Base-by-base conservation (phyloP, 164 flowering plant genomes). In the Echeveria elegans region DNA sequence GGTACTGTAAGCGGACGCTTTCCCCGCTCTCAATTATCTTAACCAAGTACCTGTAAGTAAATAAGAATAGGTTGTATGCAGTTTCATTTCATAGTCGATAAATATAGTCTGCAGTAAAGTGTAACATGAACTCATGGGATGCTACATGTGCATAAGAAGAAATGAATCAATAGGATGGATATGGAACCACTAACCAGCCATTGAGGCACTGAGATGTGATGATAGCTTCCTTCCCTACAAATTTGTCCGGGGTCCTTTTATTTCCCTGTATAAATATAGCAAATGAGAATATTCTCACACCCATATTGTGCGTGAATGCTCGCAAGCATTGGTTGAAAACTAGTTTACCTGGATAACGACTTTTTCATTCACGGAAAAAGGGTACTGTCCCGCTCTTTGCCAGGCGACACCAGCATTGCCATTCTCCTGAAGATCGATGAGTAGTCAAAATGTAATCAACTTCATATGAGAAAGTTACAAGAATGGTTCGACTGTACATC, bases 151-250 rank as follows among this genome's bases (percentile, higher is more conserved):
- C 53, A 23, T 15, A 60, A 29, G 4, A n/a, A 60, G 19, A 60
- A 61, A 40, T 31, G 28, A 58, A 34, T 23, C 6, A 24, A 8
- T 6, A 23, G 29, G 59, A 2, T 23, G 59, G 29, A 52, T n/a
- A 11, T 24, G 59, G 30, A 52, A 52, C 11, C 3, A 52, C 59
- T 21, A 23, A 92, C 98, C 98, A 93, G 79, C 97, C 98, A 83
- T 93, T 93, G 53, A 93, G 89, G 79, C 96, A 86, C 66, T 90
- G 97, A 41, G 97, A 87, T 63, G 97, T 88, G 48, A 90, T 87
- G 72, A 93, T 76, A 31, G 98, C 98, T 84, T 90, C 98, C 72
- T 86, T 87, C 64, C 98, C 98, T 52, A 93, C 96, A 81, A 90
- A 87, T 71, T 88, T 93, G n/a, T n/a, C n/a, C n/a, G n/a, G n/a